phyloP scores from a whole-genome alignment of 768 basidiomycete genomes.

The Psilocybe cyanescens region DNA sequence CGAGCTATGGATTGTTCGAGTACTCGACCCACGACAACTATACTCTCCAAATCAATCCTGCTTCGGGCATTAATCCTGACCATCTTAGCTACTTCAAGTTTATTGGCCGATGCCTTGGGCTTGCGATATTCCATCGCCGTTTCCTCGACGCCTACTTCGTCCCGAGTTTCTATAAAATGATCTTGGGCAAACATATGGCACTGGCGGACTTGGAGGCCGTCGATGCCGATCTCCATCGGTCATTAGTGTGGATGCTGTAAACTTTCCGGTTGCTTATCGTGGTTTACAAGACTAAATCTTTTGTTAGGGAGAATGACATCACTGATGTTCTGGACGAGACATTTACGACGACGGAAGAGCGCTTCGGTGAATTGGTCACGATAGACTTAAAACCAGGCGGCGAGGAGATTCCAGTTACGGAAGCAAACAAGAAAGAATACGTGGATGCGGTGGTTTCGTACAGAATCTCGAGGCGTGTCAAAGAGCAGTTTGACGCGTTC shows the following conservation, averaged over 20 bases:
- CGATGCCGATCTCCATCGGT: conserved; percentile 69
- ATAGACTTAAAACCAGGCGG: conserved; percentile 71
- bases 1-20: conserved; percentile 81
- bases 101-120: conserved; percentile 72
- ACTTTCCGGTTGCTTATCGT: conserved; percentile 22
- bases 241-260: conserved; percentile 77
- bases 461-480: conserved; percentile 80
- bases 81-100: conserved; percentile 84
- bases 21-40: conserved; percentile 83
- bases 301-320: conserved; percentile 70
- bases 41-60: conserved; percentile 80
- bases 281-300: conserved; percentile 3
- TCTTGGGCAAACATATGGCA: conserved; percentile 61
- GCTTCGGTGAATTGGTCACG: conserved; percentile 73
- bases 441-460: conserved; percentile 81
- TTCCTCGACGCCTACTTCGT: conserved; percentile 85
- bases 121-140: conserved; percentile 77
- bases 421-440: conserved; percentile 79
- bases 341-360: conserved; percentile 72
- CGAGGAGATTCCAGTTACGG: conserved; percentile 63
- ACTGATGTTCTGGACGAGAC: conserved; percentile 77
- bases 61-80: conserved; percentile 76
- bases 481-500: conserved; percentile 85
- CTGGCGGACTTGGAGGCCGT: conserved; percentile 71
- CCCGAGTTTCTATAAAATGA: conserved; percentile 81